phyloP scores from a whole-genome alignment of 2,329 filamentous ascomycete species.

The Penicillium corylophilum region DNA sequence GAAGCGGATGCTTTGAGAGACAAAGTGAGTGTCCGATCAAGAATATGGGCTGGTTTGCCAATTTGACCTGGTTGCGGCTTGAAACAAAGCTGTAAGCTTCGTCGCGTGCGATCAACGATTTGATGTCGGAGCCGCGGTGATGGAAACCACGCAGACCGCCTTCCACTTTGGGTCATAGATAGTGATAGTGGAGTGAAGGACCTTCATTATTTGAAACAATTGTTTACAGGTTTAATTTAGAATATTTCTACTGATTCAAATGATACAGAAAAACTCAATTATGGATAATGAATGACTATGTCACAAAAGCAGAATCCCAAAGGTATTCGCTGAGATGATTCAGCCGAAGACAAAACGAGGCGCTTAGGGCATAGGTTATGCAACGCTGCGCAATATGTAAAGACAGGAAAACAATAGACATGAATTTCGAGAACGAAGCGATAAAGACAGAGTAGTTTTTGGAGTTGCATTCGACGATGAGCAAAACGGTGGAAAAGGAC shows the following conservation, averaged over 20 bases:
- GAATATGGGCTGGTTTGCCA: neutral
- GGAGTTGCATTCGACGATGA: neutral
- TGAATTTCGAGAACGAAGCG: neutral
- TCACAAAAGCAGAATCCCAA: slow-evolving; percentile 7
- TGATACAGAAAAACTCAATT: neutral
- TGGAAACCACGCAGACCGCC: slow-evolving; percentile 8
- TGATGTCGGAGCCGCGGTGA: neutral
- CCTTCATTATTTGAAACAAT: too few species aligned
- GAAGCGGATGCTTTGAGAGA: neutral
- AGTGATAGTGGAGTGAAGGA: neutral
- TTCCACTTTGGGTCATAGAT: neutral
- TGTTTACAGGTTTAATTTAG: too few species aligned
- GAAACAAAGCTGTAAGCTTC: neutral
- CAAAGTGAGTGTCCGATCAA: neutral
- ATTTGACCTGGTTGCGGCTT: neutral
- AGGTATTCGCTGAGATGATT: slow-evolving; percentile 2
- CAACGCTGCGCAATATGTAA: slow-evolving; percentile 23
- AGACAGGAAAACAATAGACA: slow-evolving; percentile 13
- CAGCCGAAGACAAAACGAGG: slow-evolving; percentile 10
- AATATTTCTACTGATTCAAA: too few species aligned
- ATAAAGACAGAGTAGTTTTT: slow-evolving; percentile 3
- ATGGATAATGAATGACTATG: slow-evolving; percentile 6
- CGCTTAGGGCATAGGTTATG: slow-evolving; percentile 22
- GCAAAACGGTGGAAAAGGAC: slow-evolving; percentile 15
- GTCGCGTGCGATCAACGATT: neutral